Evolutionary conservation across 345 rosid genomes (phyloP), one percentile per base, ranked within the genome.

Genomic region (Melaleuca alternifolia): DNA sequence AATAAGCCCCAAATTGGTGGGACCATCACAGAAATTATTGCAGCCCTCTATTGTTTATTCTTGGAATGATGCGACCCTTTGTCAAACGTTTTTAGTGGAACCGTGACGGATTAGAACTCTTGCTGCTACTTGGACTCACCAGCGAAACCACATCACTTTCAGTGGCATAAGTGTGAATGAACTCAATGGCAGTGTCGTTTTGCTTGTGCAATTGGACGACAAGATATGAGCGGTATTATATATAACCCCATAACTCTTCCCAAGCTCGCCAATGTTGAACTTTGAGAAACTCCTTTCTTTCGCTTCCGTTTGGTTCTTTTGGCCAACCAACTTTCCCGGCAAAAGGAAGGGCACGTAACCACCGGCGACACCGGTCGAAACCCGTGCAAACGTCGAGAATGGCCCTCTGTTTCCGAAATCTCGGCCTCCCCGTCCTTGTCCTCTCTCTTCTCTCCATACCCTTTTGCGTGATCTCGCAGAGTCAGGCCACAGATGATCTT

Each of bases 401-500:
- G 48, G 24, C 79, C 79, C 48, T 33, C 46, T 18, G 5, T 18
- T 33, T 21, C 79, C 59, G 26, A 11, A 57, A 85, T 82, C 75
- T 85, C 50, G 1, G 5, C 84, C 44, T 87, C 10, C 85, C 76
- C 65, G 26, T 53, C 53, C 50, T 91, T 86, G 23, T 90, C 56
- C 21, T 95, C 50, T 62, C 92, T 76, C 83, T 96, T 24, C 23
- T 86, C 18, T 87, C 86, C 53, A 3, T 88, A 21, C 92, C 98
- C 90, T 87, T 91, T 13, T 6, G 26, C 2, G 95, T 91, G 62
- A 91, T 88, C 88, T 91, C 98, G 0, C 98, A 95, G 84, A 23
- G 48, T 54, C 81, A 30, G 14, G 79, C 44, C 57, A 7, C 85
- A 30, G 76, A 85, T 11, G 96, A 97, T 26, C 89, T 84, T 85